Percentiles rank a stretch among this genome's conserved stretches.
phyloP scores from a whole-genome alignment of 75 land plant species.

The Picea sitchensis region DNA sequence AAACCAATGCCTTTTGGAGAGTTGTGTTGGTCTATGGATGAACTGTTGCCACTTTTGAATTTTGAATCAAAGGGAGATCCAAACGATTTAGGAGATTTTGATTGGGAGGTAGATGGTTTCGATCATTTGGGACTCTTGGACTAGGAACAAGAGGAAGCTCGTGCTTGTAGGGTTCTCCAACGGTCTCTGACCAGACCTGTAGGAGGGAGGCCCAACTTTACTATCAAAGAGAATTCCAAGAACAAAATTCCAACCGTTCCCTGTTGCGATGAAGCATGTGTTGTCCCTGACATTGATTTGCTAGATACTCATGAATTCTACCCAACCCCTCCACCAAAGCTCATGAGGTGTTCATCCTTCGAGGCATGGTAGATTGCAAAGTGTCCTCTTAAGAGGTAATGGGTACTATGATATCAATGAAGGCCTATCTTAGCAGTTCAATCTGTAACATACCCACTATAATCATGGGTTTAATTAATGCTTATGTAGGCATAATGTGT shows the following conservation, averaged over 20 bases:
- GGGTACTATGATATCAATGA: too few species aligned
- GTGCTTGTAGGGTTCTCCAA: not conserved
- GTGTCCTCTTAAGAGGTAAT: too few species aligned
- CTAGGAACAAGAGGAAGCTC: not conserved
- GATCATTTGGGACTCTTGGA: not conserved
- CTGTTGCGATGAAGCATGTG: not conserved
- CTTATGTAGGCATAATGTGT: too few species aligned
- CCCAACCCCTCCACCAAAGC: not conserved
- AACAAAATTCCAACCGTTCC: not conserved
- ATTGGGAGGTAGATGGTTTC: conserved; percentile 1
- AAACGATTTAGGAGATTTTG: not conserved
- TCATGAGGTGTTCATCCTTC: not conserved
- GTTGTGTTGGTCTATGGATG: conserved; percentile 54
- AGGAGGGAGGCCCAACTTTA: not conserved
- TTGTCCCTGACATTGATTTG: conserved; percentile 4
- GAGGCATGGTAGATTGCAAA: too few species aligned
- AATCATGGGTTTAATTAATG: too few species aligned
- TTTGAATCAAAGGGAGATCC: conserved; percentile 23
- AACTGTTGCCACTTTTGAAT: conserved; percentile 49
- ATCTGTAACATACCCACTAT: too few species aligned
- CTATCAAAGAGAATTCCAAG: conserved; percentile 3
- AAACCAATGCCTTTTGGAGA: not conserved
- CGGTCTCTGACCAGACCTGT: not conserved
- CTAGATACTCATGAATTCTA: not conserved
- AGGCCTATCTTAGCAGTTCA: too few species aligned